Percentiles rank a stretch among this genome's conserved stretches.
Conservation (phyloP, 495 filamentous ascomycete genomes). For the Xylaria sp. region DNA sequence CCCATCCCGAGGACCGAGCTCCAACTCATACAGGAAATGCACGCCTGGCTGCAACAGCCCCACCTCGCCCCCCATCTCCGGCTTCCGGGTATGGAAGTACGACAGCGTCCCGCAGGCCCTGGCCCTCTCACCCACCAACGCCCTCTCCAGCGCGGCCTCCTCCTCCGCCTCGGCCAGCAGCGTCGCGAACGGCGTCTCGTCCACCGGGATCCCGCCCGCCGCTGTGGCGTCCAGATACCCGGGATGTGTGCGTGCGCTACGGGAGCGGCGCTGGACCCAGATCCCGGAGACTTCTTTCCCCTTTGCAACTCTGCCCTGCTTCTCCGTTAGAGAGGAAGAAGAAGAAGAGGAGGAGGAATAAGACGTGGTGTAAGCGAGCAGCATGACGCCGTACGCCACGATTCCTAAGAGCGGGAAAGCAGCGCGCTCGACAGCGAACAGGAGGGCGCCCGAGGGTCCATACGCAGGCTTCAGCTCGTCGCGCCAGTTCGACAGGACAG, state of each 20-base stretch:
- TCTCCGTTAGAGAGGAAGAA: not conserved
- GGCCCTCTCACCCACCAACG: slow-evolving; percentile 30
- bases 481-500: slow-evolving; percentile 74
- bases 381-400: slow-evolving; percentile 48
- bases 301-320: not conserved
- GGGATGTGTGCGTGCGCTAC: slow-evolving; percentile 47
- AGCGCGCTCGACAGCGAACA: slow-evolving; percentile 35
- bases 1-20: slow-evolving; percentile 32
- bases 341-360: too few species aligned
- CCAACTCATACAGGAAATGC: slow-evolving; percentile 54
- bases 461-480: slow-evolving; percentile 77
- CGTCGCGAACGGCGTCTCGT: slow-evolving; percentile 42
- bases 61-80: slow-evolving; percentile 42
- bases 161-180: slow-evolving; percentile 51
- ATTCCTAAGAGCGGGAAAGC: slow-evolving; percentile 49
- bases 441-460: slow-evolving; percentile 47
- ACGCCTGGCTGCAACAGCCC: slow-evolving; percentile 48
- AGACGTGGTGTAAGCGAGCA: slow-evolving; percentile 51
- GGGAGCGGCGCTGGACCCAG: slow-evolving; percentile 52
- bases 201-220: slow-evolving; percentile 48
- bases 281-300: slow-evolving; percentile 37
- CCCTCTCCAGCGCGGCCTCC: slow-evolving; percentile 47
- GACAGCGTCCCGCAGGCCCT: slow-evolving; percentile 40
- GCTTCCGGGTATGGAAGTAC: slow-evolving; percentile 38
- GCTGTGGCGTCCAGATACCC: slow-evolving; percentile 55